Base-by-base conservation (phyloP, 331 rosid genomes). In the Phaseolus coccineus region DNA sequence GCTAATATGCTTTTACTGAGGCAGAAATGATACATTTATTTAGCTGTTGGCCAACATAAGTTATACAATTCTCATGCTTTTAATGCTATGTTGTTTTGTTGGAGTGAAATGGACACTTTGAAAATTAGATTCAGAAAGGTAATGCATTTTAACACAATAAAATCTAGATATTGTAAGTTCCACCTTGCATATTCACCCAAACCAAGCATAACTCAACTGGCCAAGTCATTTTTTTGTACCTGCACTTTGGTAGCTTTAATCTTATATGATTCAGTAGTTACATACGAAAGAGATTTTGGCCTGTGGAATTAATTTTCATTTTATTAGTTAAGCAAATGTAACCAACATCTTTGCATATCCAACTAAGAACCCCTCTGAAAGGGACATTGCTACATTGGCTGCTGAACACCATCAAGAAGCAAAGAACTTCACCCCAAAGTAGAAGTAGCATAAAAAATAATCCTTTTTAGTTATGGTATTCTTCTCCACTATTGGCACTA, bases 41-140 rank as follows among this genome's bases (percentile, higher is more conserved):
- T 69, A 11, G 59, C 37, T 30, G 58, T 11, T 40, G 48, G 14
- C 35, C 15, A 28, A 14, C 55, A n/a, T 28, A n/a, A 55, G 48
- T 44, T 67, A 56, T 44, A 12, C 5, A 6, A 30, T 48, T 61
- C 72, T 61, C 72, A 71, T 15, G 39, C 57, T 51, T 66, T 37
- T 66, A 66, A 52, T 66, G 33, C 12, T 39, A 51, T 51, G 16
- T 24, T 52, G 16, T 37, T 66, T 66, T 66, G 15, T 52, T 51
- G 55, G 46, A 77, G 48, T 68, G 6, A 66, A 67, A 33, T 25
- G 81, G 46, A 24, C 50, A 50, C n/a, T 51, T 77, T 67, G 33
- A 48, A 66, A 33, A 52, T 33, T 1, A 53, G 37, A 51, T 44
- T 77, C 42, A 16, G 56, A 52, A 51, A 37, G 22, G n/a, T 8